These are phyloP conservation scores for Nicotiana tabacum DNA, from an alignment of 257 asterid genomes.

Conservation along the genomic window DNA sequence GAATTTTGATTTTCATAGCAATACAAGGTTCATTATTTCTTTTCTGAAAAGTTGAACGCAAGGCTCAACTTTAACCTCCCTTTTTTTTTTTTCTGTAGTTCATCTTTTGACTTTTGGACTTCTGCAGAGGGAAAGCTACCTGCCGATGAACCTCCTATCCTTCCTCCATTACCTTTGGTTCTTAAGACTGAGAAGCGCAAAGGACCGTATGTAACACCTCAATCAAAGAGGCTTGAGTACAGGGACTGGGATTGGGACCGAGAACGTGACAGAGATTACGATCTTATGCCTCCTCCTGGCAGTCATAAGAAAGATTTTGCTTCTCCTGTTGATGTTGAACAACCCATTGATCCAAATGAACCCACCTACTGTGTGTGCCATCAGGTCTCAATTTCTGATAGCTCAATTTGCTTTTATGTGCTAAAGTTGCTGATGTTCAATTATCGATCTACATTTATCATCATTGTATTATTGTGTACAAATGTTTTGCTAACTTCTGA, in stretches of 20 bases:
- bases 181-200: conserved; percentile 75
- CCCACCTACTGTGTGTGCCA: conserved; percentile 96
- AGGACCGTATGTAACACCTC: conserved; percentile 53
- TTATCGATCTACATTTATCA: background rate
- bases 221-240: conserved; percentile 67
- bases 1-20: background rate
- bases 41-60: background rate
- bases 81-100: background rate
- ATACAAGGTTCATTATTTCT: background rate
- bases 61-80: background rate
- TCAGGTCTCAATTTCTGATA: conserved; percentile 50
- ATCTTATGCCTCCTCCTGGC: conserved; percentile 99
- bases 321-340: conserved; percentile 65
- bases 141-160: conserved; percentile 80
- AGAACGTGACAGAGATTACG: conserved; percentile 90
- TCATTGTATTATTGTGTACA: background rate
- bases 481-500: conserved; percentile 8
- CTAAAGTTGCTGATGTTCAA: background rate
- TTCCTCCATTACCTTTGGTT: conserved; percentile 79
- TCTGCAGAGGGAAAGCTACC: conserved; percentile 85
- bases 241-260: conserved; percentile 88
- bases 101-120: conserved; percentile 3
- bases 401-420: background rate
- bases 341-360: conserved; percentile 93
- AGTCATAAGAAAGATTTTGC: conserved; percentile 72